Evolutionary conservation across 177 flowering plant genomes (phyloP).

Genomic region (Vitis hybrid): DNA sequence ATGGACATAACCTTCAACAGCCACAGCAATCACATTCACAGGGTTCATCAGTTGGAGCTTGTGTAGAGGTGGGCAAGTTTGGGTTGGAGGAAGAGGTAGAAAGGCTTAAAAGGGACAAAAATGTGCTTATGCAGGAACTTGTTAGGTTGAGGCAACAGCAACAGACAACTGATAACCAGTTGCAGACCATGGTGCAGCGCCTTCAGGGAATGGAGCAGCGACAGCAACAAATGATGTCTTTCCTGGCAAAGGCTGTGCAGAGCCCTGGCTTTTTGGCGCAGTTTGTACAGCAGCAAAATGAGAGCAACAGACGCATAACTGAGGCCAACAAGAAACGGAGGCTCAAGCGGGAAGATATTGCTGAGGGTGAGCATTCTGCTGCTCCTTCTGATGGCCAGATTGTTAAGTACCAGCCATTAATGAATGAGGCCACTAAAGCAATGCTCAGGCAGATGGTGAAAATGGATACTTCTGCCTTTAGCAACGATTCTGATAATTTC

Average conservation of each 20-base stretch:
- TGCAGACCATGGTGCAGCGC: conserved; percentile 79
- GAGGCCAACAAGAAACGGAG: conserved; percentile 87
- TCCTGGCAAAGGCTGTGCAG: conserved; percentile 88
- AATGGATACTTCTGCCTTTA: conserved; percentile 38
- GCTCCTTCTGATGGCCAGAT: conserved; percentile 72
- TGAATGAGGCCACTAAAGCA: conserved; percentile 72
- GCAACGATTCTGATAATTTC: conserved; percentile 31
- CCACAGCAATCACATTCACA: conserved; percentile 61
- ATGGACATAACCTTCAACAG: conserved; percentile 52
- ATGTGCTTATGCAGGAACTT: conserved; percentile 95
- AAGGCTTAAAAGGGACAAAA: conserved; percentile 88
- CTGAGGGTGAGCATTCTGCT: conserved; percentile 27
- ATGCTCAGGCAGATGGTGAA: conserved; percentile 68
- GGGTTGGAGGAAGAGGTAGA: conserved; percentile 97
- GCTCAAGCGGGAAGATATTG: conserved; percentile 56
- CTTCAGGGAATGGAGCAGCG: conserved; percentile 97
- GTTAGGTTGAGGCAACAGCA: conserved; percentile 95
- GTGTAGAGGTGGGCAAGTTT: conserved; percentile 97
- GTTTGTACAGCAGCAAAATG: conserved; percentile 89
- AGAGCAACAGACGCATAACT: conserved; percentile 56
- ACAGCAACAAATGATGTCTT: conserved; percentile 98
- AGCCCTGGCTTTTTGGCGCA: conserved; percentile 90
- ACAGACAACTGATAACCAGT: conserved; percentile 81
- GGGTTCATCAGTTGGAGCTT: conserved; percentile 66
- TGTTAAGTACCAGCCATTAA: conserved; percentile 74